phyloP scores from a whole-genome alignment of 768 basidiomycete genomes.

The Myochromella boudieri region DNA sequence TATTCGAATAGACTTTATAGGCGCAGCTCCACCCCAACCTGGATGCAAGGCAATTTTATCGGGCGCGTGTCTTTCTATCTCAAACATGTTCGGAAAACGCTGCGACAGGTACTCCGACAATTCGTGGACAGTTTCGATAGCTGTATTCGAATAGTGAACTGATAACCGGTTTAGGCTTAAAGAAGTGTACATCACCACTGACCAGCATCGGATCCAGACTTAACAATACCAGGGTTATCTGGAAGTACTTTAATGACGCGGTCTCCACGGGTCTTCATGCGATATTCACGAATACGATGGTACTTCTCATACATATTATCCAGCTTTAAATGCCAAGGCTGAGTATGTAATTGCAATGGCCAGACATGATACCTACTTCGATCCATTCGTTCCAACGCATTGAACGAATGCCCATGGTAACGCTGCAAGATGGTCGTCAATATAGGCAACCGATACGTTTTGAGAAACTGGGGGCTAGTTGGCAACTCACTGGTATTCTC shows the following conservation, averaged over 20 bases:
- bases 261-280: slow-evolving; percentile 51
- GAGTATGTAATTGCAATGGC: background rate
- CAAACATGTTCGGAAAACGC: slow-evolving; percentile 60
- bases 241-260: slow-evolving; percentile 48
- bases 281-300: slow-evolving; percentile 57
- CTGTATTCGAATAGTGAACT: background rate
- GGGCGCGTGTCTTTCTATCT: slow-evolving; percentile 42
- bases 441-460: background rate
- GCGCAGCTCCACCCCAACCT: slow-evolving; percentile 45
- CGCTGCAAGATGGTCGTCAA: slow-evolving; percentile 4
- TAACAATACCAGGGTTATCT: slow-evolving; percentile 42
- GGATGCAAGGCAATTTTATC: slow-evolving; percentile 20
- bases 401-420: slow-evolving; percentile 24
- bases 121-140: slow-evolving; percentile 66
- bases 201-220: slow-evolving; percentile 40
- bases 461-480: background rate
- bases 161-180: no score
- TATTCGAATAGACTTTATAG: slow-evolving; percentile 53
- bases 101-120: slow-evolving; percentile 63
- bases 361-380: slow-evolving; percentile 42
- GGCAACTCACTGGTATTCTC: slow-evolving; percentile 58
- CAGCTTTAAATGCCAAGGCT: slow-evolving; percentile 35
- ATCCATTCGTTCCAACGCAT: slow-evolving; percentile 78
- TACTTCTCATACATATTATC: slow-evolving; percentile 57
- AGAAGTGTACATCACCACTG: slow-evolving; percentile 6